Conservation (phyloP, 2,329 filamentous ascomycete genomes). For the Diaporthe sp. region DNA sequence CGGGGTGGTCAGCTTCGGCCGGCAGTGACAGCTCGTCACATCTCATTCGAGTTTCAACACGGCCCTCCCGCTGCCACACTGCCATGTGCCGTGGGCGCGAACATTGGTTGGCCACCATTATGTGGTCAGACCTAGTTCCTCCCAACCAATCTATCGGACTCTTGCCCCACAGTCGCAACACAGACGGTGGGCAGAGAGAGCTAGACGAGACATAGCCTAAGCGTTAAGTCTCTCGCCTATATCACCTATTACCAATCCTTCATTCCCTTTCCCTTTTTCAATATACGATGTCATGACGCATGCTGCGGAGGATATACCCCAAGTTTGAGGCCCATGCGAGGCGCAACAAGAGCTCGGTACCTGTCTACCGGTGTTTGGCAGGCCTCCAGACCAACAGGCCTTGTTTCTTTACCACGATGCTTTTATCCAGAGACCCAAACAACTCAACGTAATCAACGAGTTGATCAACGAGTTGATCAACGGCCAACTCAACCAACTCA, state of each 20-base stretch:
- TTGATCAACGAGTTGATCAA: no score
- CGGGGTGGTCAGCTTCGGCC: background rate
- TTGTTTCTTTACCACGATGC: background rate
- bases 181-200: background rate
- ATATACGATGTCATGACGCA: conserved; percentile 30
- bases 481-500: no score
- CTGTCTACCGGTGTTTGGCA: conserved; percentile 1
- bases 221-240: background rate
- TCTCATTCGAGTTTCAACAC: background rate
- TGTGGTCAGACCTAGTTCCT: conserved; percentile 18
- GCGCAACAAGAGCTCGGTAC: background rate
- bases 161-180: background rate
- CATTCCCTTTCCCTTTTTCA: background rate
- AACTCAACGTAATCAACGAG: no score
- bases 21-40: conserved; percentile 17
- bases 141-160: conserved; percentile 1
- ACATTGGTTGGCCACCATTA: background rate
- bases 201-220: background rate
- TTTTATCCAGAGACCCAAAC: no score
- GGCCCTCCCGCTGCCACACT: background rate
- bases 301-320: conserved; percentile 36
- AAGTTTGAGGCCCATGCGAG: conserved; percentile 16
- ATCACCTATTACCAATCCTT: background rate
- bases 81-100: conserved; percentile 11
- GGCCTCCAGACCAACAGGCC: conserved; percentile 9